phyloP scores from a whole-genome alignment of 1,284 basidiomycete genomes.

The Ustilago sp. region DNA sequence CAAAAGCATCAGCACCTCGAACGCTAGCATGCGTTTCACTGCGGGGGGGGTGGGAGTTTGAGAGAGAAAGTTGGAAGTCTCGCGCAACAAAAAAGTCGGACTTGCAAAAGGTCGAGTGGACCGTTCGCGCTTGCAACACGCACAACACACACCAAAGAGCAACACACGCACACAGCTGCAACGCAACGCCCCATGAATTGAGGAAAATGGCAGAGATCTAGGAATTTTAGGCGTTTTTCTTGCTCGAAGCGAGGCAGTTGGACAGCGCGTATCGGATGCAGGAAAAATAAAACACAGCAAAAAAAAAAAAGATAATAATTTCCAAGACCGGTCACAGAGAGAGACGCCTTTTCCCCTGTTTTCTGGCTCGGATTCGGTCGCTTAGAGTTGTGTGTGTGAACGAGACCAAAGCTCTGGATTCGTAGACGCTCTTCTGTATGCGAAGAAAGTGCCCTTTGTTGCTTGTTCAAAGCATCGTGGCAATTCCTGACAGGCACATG shows the following conservation, averaged over 20 bases:
- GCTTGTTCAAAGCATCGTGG: conserved; percentile 5
- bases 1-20: not conserved
- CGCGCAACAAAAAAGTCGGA: conserved; percentile 2
- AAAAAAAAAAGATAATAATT: not conserved
- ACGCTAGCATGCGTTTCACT: not conserved
- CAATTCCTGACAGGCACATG: not conserved
- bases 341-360: not conserved
- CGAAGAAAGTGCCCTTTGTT: not conserved
- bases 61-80: not conserved
- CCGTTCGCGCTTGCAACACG: not conserved
- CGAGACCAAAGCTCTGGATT: no score
- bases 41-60: not conserved
- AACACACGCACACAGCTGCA: conserved; percentile 4
- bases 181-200: conserved; percentile 2
- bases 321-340: conserved; percentile 1
- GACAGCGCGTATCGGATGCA: conserved; percentile 2
- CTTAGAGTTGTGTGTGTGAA: not conserved
- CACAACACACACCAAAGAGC: not conserved
- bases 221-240: not conserved
- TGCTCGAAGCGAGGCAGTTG: not conserved
- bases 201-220: conserved; percentile 3
- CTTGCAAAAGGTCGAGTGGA: not conserved
- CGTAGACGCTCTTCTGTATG: not conserved
- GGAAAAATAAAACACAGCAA: not conserved
- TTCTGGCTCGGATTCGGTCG: not conserved